Base-by-base conservation (phyloP, 805 yeast species). In the Hermanozyma aechmeae region DNA sequence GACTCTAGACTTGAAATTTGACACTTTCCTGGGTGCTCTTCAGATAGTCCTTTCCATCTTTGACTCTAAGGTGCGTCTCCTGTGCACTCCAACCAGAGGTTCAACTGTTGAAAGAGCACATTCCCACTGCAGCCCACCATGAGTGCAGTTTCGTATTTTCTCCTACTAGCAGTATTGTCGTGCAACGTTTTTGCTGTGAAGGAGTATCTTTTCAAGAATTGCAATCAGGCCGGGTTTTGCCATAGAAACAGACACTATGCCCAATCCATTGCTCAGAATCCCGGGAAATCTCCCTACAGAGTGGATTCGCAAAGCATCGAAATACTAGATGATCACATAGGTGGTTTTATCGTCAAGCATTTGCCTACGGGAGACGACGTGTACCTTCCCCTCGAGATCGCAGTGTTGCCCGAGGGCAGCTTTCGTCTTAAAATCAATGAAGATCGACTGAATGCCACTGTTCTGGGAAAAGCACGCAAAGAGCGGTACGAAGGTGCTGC, bases 191-290 rank as follows among this genome's bases (percentile, higher is more conserved):
- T 35, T 5, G 54, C 53, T 4, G 85, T 76, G 22, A 77, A 79
- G 42, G 73, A 70, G 3, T 73, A 76, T 38, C 53, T 84, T 31
- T 80, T 85, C 62, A 82, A 84, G 48, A 72, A 65, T 10, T 87
- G 97, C 52, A 73, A 64, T 5, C 78, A 80, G 44, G 71, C 85
- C 12, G 94, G 95, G 5, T 86, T 87, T 48, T 87, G 97, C 48
- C 55, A 66, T 28, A 68, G 97, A 51, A 83, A 87, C 45, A 61
- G 89, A 31, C 74, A 72, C 33, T 84, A 70, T 47, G 82, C 84
- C 1, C 35, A 46, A 3, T 48, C 38, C 6, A 36, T 55, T 15
- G 23, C 28, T n/a, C n/a, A n/a, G n/a, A n/a, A n/a, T n/a, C n/a
- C n/a, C n/a, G n/a, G n/a, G n/a, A n/a, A n/a, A n/a, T n/a, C n/a